A percentile compares a stretch with the other conserved stretches of the same genome.
phyloP scores from a whole-genome alignment of 768 basidiomycete species.

The Boletus sp. region DNA sequence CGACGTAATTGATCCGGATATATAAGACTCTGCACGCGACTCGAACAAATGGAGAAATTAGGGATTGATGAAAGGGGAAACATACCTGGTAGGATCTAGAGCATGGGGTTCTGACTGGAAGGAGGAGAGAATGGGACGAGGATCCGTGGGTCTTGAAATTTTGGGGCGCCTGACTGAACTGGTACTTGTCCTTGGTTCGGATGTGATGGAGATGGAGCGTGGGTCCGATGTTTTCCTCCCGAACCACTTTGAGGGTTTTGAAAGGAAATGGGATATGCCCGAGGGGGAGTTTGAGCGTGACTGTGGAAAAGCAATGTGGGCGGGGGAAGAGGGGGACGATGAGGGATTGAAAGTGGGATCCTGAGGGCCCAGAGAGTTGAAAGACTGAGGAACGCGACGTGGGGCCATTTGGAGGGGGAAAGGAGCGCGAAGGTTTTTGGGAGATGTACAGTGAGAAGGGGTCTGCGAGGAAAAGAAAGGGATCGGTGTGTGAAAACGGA shows the following conservation, averaged over 20 bases:
- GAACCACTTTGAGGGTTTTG: constrained; percentile 74
- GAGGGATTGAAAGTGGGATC: constrained; percentile 21
- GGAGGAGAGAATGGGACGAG: constrained; percentile 60
- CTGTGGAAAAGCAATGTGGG: constrained; percentile 37
- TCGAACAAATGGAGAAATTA: neutral
- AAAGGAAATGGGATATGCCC: constrained; percentile 61
- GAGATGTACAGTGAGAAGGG: neutral
- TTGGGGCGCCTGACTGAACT: constrained; percentile 62
- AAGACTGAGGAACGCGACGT: constrained; percentile 41
- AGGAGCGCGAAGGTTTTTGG: constrained; percentile 14
- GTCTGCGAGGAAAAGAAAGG: neutral
- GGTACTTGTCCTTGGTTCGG: constrained; percentile 49
- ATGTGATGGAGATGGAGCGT: constrained; percentile 36
- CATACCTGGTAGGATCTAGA: constrained; percentile 53
- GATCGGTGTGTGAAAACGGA: neutral
- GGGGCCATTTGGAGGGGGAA: constrained; percentile 41
- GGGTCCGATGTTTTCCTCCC: constrained; percentile 54
- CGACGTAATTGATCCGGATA: constrained; percentile 4
- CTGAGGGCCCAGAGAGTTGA: constrained; percentile 40
- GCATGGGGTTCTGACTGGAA: constrained; percentile 47
- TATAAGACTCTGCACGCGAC: constrained; percentile 4
- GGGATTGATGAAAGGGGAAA: neutral
- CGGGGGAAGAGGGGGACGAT: constrained; percentile 31
- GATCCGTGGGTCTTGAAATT: constrained; percentile 83
- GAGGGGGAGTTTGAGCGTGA: constrained; percentile 62